Conservation (phyloP, 306 rosid genomes). For the Trichosanthes cucumerina region DNA sequence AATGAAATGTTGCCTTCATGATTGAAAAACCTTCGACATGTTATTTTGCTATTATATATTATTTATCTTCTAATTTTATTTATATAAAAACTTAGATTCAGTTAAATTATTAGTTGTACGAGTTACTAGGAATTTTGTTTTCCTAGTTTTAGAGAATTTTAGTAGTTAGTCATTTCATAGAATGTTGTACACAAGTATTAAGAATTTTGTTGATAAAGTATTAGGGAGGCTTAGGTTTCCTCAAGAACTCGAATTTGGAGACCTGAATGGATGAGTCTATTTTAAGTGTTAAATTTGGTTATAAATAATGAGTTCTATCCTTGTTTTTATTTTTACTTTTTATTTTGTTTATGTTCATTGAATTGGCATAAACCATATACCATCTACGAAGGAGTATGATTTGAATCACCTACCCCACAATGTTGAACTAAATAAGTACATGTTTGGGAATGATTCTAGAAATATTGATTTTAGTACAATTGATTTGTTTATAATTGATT, state of each 20-base stretch:
- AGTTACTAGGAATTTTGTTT: background rate
- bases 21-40: background rate
- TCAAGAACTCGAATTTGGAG: background rate
- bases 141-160: no score
- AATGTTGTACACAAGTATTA: background rate
- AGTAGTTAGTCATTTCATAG: background rate
- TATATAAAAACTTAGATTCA: background rate
- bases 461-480: no score
- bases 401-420: no score
- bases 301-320: no score
- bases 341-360: no score
- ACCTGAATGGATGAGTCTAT: background rate
- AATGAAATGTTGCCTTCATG: background rate
- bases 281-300: no score
- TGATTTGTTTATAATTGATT: no score
- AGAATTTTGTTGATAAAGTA: background rate
- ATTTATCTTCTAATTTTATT: background rate
- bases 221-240: background rate
- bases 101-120: background rate
- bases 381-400: no score
- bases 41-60: background rate
- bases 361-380: no score
- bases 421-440: no score
- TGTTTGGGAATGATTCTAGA: no score
- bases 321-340: no score